phyloP scores from a whole-genome alignment of 2,329 filamentous ascomycete genomes.

The Cordyceps farinosa region DNA sequence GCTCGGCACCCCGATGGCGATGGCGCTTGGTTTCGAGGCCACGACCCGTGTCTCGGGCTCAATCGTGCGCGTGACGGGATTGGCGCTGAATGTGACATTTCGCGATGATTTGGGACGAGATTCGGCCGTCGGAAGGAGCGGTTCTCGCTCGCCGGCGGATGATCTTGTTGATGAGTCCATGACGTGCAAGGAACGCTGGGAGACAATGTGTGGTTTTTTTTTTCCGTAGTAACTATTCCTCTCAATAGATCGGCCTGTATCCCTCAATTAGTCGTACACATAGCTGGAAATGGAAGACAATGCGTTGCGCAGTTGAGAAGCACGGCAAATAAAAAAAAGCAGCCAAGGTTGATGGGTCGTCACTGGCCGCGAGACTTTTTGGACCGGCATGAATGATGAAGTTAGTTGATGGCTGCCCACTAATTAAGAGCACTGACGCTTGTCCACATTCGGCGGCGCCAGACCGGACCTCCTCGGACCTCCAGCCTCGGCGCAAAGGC shows the following conservation, averaged over 20 bases:
- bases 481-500: neutral
- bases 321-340: neutral
- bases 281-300: neutral
- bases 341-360: slow-evolving; percentile 10
- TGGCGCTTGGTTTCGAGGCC: slow-evolving; percentile 23
- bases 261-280: slow-evolving; percentile 13
- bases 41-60: slow-evolving; percentile 41
- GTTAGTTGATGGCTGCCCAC: slow-evolving; percentile 1
- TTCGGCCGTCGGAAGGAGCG: slow-evolving; percentile 33
- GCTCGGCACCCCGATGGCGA: slow-evolving; percentile 22
- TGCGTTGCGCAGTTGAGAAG: neutral
- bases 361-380: slow-evolving; percentile 14
- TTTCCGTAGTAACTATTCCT: slow-evolving; percentile 2
- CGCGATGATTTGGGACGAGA: slow-evolving; percentile 47
- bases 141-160: slow-evolving; percentile 32
- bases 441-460: slow-evolving; percentile 10
- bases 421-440: slow-evolving; percentile 2
- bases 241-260: slow-evolving; percentile 1
- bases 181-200: neutral
- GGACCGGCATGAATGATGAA: neutral
- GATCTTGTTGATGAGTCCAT: slow-evolving; percentile 15
- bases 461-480: neutral
- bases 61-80: slow-evolving; percentile 60
- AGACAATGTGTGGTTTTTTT: neutral
- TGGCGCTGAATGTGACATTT: slow-evolving; percentile 75